Evolutionary conservation across 129 eudicot species (phyloP), one percentile per base, ranked within the genome.

Genomic region (Tagetes patula): DNA sequence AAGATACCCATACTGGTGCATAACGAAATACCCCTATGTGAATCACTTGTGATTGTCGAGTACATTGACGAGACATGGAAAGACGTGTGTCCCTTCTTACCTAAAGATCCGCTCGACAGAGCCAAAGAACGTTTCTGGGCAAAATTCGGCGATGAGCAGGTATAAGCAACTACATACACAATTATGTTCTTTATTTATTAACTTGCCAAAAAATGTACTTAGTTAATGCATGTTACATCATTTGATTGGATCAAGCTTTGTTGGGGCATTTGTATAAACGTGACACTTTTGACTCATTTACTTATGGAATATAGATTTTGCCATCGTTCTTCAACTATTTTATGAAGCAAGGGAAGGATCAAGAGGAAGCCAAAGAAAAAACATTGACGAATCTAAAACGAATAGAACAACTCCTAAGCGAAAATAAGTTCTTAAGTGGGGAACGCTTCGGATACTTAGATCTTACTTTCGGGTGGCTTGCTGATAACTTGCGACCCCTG

Each of bases 361-460:
- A 75, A 77, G 87, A 84, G 55, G 87, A 89, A 72, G 82, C 81
- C 3, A 75, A 62, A 27, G 75, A 50, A 14, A 53, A 34, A 47
- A 72, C 60, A 31, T 13, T 72, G 8, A 82, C 63, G 27, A 73
- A 82, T 70, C 77, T 86, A 49, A 82, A 77, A 37, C 13, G 72
- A 43, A 30, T 82, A 0, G 87, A 89, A 68, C 79, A 82, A 47
- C 72, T 27, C 3, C 79, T 86, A 1, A 62, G 75, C 12, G 87
- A 71, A 54, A 84, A 86, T 81, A 75, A 72, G 48, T 89, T 79
- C 80, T 84, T 89, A 7, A 72, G 79, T 13, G 89, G 91, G 37
- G 84, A 79, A 61, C 80, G 50, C 64, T 72, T 79, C 3, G 91
- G 87, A 6, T 82, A 67, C 73, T 73, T 84, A n/a, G 96, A 89